phyloP scores from a whole-genome alignment of 78 protist species.

The Diacronema lutheri region DNA sequence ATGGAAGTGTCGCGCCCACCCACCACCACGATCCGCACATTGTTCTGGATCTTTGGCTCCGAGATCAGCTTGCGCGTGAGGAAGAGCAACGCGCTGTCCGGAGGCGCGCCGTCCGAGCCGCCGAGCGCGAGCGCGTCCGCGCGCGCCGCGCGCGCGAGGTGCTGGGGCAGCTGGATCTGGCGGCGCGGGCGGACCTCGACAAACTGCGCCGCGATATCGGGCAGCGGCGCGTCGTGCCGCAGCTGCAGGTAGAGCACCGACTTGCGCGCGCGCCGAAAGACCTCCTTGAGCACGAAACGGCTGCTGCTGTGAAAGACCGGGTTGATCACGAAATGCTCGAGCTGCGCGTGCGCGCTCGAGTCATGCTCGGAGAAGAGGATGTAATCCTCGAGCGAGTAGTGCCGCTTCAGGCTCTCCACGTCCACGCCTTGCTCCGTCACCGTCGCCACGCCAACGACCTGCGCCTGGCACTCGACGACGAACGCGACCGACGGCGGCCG shows the following conservation, averaged over 20 bases:
- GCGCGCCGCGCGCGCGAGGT: neutral
- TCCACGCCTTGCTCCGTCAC: neutral
- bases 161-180: neutral
- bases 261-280: neutral
- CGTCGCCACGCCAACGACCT: neutral
- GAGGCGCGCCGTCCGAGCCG: neutral
- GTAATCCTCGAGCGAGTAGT: constrained; percentile 2
- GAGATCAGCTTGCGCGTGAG: constrained; percentile 20
- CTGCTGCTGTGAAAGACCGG: neutral
- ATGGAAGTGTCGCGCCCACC: constrained; percentile 23
- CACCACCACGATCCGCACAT: constrained; percentile 33
- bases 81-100: neutral
- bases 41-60: constrained; percentile 8
- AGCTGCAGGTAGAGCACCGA: neutral
- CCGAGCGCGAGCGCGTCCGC: neutral
- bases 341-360: neutral
- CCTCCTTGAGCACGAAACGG: neutral
- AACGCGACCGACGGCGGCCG: neutral
- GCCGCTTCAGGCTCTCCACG: neutral
- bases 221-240: neutral
- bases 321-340: neutral
- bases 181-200: constrained; percentile 4
- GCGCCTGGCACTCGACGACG: neutral
- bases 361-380: neutral
- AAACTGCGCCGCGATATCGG: neutral